Base-by-base conservation (phyloP, 2,329 filamentous ascomycete genomes). In the Pochonia chlamydosporia region DNA sequence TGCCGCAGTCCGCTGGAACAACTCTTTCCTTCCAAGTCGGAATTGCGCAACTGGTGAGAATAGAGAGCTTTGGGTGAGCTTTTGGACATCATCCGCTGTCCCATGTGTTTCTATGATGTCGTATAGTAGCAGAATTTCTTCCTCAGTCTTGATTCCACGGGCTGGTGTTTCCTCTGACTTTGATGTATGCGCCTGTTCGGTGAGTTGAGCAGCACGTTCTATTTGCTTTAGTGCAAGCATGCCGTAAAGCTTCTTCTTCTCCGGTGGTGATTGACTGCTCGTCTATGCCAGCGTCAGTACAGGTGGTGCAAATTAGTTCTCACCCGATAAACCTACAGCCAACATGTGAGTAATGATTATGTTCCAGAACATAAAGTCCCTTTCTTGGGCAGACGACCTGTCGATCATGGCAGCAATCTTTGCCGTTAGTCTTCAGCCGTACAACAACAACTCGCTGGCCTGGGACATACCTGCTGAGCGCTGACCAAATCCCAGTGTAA, bases 351-450 rank as follows among this genome's bases (percentile, higher is more conserved):
- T 80, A 14, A 76, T 66, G 18, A 70, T 63, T 52, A 81, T 79
- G 51, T 75, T 79, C 69, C 72, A 77, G 50, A 79, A 80, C 59
- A 78, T 65, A 47, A 72, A 74, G 2, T 63, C 63, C 25, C 72
- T 65, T 20, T 79, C 74, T 24, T 67, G 61, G 2, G 73, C 64
- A 43, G 76, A 74, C 0, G 72, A 71, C 56, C 73, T 73, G 50
- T 80, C 77, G 23, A 80, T 55, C 1, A 72, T 69, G 1, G 74
- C 73, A 0, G 77, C 74, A 56, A 82, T 81, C 75, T 81, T 11
- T 3, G 9, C 5, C 18, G 21, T 47, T 16, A 47, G 35, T n/a
- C 26, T 28, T 23, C 11, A 9, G 5, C 16, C 26, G 5, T 6
- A 20, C 18, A 13, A 24, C 20, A 31, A 3, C 7, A 13, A 23